Percentiles rank a stretch among this genome's conserved stretches.
Evolutionary conservation across 805 yeast genomes (phyloP).

Genomic region (Candida fluviatilis): DNA sequence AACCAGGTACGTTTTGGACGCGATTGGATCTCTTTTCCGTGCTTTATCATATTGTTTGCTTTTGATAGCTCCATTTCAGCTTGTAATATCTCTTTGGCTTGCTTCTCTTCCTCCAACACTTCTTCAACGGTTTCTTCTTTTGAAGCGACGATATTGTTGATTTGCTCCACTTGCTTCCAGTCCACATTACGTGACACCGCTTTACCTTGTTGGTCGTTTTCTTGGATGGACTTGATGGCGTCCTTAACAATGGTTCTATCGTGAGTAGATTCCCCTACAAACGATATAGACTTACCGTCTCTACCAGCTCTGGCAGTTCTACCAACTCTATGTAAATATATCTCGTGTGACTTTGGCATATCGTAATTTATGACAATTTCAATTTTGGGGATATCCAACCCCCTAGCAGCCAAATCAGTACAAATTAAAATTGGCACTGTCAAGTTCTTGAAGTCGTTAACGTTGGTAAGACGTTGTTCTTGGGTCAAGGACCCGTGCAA

Average conservation of each 20-base stretch:
- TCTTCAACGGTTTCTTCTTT: constrained; percentile 65
- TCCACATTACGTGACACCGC: constrained; percentile 90
- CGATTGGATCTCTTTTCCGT: constrained; percentile 75
- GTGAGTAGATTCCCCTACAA: constrained; percentile 87
- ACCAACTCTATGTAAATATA: constrained; percentile 95
- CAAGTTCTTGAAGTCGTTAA: constrained; percentile 76
- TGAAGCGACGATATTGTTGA: constrained; percentile 55
- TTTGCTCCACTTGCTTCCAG: constrained; percentile 77
- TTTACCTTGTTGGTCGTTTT: constrained; percentile 40
- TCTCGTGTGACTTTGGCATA: constrained; percentile 90
- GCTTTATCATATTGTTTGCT: constrained; percentile 80
- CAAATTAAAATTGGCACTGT: constrained; percentile 85
- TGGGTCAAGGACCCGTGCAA: constrained; percentile 81
- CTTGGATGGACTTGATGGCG: constrained; percentile 66
- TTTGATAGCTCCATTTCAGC: constrained; percentile 90
- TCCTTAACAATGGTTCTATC: constrained; percentile 91
- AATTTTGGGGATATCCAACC: constrained; percentile 97
- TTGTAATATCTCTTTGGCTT: constrained; percentile 75
- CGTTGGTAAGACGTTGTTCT: constrained; percentile 87
- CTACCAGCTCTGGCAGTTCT: constrained; percentile 99
- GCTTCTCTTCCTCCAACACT: constrained; percentile 81
- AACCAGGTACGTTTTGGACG: constrained; percentile 98
- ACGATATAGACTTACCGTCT: constrained; percentile 86
- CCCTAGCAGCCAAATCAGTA: constrained; percentile 98
- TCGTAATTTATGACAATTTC: constrained; percentile 93